Evolutionary conservation across 1,139 yeast species (phyloP).

Genomic region (Yamadazyma jaroonii): DNA sequence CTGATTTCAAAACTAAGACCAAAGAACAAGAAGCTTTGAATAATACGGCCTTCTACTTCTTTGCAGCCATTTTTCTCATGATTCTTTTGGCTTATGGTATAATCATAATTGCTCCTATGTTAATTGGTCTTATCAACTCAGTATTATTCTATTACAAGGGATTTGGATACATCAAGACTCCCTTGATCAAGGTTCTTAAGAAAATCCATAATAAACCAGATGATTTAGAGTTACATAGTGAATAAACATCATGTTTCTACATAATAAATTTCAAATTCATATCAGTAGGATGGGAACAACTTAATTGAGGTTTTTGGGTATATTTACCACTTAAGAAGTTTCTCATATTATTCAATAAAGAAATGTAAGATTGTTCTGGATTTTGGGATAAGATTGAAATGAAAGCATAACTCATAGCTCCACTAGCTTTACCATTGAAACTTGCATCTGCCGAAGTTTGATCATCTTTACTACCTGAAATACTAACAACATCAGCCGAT

Average conservation of each 20-base stretch:
- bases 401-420: slow-evolving; percentile 95
- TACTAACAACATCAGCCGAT: slow-evolving; percentile 82
- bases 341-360: slow-evolving; percentile 80
- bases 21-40: too few relatives aligned
- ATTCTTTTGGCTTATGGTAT: too few relatives aligned
- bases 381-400: slow-evolving; percentile 63
- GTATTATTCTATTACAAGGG: too few relatives aligned
- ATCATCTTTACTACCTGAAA: slow-evolving; percentile 89
- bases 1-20: too few relatives aligned
- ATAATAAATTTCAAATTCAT: slow-evolving; percentile 60
- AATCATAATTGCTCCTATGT: too few relatives aligned
- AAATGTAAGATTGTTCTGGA: slow-evolving; percentile 73
- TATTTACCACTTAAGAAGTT: slow-evolving; percentile 64
- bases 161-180: too few relatives aligned
- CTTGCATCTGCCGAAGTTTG: slow-evolving; percentile 80
- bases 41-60: too few relatives aligned
- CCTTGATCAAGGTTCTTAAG: too few relatives aligned
- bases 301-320: slow-evolving; percentile 85
- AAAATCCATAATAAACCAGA: too few relatives aligned
- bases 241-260: slow-evolving; percentile 7
- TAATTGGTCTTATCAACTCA: too few relatives aligned
- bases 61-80: too few relatives aligned
- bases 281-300: slow-evolving; percentile 83
- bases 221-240: not conserved
- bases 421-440: slow-evolving; percentile 77